Evolutionary conservation across 2,329 filamentous ascomycete species (phyloP).

Genomic region (Didymella sp.): DNA sequence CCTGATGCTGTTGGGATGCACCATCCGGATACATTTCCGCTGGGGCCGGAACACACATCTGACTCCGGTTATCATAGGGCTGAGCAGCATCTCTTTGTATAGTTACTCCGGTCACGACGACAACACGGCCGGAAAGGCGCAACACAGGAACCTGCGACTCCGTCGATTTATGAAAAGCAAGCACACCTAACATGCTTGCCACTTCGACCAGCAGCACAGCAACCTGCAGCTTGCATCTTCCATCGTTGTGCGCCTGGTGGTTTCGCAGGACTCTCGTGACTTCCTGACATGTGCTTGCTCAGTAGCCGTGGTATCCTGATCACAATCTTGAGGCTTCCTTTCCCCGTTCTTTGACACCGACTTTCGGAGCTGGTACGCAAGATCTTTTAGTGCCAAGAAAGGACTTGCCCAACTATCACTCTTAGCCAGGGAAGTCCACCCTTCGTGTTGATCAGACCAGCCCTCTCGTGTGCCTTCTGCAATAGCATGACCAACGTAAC

Average conservation of each 20-base stretch:
- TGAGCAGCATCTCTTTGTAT: neutral
- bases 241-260: neutral
- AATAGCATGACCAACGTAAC: neutral
- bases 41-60: constrained; percentile 5
- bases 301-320: neutral
- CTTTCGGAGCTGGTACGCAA: neutral
- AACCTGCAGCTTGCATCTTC: neutral
- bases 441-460: neutral
- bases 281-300: neutral
- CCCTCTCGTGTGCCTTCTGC: neutral
- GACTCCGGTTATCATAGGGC: neutral
- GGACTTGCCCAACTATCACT: neutral
- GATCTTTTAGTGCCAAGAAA: neutral
- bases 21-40: constrained; percentile 13
- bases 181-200: no score
- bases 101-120: neutral
- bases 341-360: neutral
- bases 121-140: neutral
- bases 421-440: neutral
- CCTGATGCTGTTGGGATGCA: constrained; percentile 7
- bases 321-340: neutral
- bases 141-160: neutral
- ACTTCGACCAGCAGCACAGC: no score
- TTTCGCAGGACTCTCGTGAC: neutral
- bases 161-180: neutral